A percentile compares a stretch with the other conserved stretches of the same genome.
phyloP scores from a whole-genome alignment of 176 grass and related monocot genomes.

The maize (Zea mays) region DNA sequence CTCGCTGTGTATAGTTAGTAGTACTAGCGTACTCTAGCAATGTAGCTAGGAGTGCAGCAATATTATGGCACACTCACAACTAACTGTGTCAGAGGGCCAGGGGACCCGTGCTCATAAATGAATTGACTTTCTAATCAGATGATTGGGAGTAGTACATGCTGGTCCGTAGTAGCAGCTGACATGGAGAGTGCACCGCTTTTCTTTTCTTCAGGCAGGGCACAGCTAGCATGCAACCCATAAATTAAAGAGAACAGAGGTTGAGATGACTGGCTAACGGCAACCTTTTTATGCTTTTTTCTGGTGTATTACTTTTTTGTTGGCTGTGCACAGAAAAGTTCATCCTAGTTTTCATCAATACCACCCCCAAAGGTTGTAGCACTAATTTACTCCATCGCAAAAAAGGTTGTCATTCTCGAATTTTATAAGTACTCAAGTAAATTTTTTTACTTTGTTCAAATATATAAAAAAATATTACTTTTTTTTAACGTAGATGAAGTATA shows the following conservation, averaged over 20 bases:
- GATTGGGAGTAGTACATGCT: not conserved
- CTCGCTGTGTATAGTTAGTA: too few species aligned
- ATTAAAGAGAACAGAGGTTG: not conserved
- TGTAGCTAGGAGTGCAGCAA: too few species aligned
- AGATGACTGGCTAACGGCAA: not conserved
- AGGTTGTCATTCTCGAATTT: too few species aligned
- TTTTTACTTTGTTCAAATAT: too few species aligned
- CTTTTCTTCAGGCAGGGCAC: not conserved
- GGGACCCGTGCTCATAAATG: not conserved
- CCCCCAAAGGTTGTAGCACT: not conserved
- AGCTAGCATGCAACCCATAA: not conserved
- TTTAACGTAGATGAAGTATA: not conserved
- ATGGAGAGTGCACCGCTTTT: conserved; percentile 25
- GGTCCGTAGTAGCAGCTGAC: conserved; percentile 8
- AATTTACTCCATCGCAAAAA: not conserved
- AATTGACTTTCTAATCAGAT: conserved; percentile 9
- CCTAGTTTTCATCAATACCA: conserved; percentile 6
- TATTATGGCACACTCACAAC: not conserved
- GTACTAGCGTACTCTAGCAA: too few species aligned
- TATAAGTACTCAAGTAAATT: too few species aligned
- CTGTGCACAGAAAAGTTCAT: conserved; percentile 2
- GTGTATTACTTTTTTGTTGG: not conserved
- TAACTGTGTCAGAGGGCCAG: not conserved
- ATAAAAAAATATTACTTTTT: not conserved
- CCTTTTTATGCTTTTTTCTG: not conserved